Evolutionary conservation across 768 basidiomycete genomes (phyloP).

Genomic region (Suillus subalutaceus): DNA sequence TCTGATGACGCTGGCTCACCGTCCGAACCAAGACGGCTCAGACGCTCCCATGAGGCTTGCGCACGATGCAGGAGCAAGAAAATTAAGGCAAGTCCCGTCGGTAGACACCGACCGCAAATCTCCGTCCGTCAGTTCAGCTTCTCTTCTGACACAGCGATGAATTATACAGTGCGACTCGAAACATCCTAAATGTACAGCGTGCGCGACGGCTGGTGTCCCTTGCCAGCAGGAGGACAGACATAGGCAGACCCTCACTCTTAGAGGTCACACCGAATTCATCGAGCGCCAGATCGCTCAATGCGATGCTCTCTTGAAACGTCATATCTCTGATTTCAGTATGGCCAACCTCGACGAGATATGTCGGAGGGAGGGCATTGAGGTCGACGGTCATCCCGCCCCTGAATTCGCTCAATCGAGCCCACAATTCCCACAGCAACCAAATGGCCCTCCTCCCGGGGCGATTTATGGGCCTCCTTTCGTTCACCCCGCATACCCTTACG

Average conservation of each 20-base stretch:
- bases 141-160: conserved; percentile 29
- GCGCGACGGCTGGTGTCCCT: conserved; percentile 73
- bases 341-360: conserved; percentile 67
- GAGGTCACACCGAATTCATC: conserved; percentile 81
- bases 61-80: conserved; percentile 94
- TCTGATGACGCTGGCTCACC: conserved; percentile 57
- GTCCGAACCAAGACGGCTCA: conserved; percentile 77
- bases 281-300: conserved; percentile 82
- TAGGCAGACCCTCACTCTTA: conserved; percentile 81
- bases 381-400: conserved; percentile 31
- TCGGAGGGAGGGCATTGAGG: conserved; percentile 67
- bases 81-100: conserved; percentile 85
- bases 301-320: conserved; percentile 75
- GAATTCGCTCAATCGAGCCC: conserved; percentile 36
- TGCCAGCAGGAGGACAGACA: conserved; percentile 91
- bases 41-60: conserved; percentile 91
- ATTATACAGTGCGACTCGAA: conserved; percentile 82
- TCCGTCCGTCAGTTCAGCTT: conserved; percentile 53
- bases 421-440: conserved; percentile 33
- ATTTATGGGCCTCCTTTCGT: conserved; percentile 39
- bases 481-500: conserved; percentile 48
- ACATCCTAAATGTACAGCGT: conserved; percentile 85
- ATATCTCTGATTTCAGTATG: conserved; percentile 67
- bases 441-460: conserved; percentile 30
- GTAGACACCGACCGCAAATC: conserved; percentile 81